Conservation (phyloP, 805 yeast species). For the Candida saitoana region DNA sequence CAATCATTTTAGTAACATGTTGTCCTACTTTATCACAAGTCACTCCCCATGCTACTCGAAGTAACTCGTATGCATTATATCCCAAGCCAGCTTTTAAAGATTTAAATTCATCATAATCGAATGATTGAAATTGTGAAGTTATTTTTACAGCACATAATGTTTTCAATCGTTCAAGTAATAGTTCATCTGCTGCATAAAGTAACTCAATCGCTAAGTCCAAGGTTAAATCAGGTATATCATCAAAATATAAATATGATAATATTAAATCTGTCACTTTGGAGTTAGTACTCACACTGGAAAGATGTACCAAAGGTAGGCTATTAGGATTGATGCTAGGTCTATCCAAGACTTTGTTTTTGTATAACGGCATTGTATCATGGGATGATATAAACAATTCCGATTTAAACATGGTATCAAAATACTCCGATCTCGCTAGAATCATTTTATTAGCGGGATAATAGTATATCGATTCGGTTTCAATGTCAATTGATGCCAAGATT, state of each 20-base stretch:
- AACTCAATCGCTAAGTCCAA: conserved; percentile 50
- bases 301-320: conserved; percentile 25
- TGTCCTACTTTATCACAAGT: conserved; percentile 62
- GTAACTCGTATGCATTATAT: conserved; percentile 49
- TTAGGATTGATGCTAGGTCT: conserved; percentile 12
- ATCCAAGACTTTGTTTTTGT: conserved; percentile 10
- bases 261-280: conserved; percentile 45
- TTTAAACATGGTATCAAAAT: conserved; percentile 59
- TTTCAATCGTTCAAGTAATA: conserved; percentile 60
- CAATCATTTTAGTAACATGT: conserved; percentile 55
- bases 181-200: conserved; percentile 54
- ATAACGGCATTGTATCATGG: conserved; percentile 14
- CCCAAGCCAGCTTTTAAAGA: conserved; percentile 19
- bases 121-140: conserved; percentile 24
- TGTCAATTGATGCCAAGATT: conserved; percentile 35
- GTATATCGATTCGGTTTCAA: conserved; percentile 19
- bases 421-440: conserved; percentile 57
- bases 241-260: conserved; percentile 56
- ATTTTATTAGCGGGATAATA: conserved; percentile 65
- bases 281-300: conserved; percentile 19
- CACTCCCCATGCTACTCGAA: conserved; percentile 66
- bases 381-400: conserved; percentile 32
- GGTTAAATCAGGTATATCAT: conserved; percentile 48
- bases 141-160: conserved; percentile 55
- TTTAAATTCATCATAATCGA: conserved; percentile 16